Evolutionary conservation across 805 yeast genomes (phyloP).

Genomic region (Wickerhamiella spandovensis): DNA sequence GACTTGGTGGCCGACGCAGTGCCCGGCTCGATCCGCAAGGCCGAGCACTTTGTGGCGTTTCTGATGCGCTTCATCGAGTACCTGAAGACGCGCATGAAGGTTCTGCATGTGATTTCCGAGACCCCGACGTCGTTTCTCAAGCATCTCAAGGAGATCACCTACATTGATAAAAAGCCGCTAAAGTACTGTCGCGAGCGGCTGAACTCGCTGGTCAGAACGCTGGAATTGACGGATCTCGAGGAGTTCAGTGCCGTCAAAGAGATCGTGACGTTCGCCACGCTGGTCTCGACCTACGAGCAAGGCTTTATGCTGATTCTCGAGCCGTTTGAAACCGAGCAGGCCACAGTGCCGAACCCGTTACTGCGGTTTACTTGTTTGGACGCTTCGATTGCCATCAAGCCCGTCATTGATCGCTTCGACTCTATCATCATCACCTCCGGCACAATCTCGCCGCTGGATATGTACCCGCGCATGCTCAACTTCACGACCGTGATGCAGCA

Average conservation of each 20-base stretch:
- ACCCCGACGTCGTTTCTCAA: conserved; percentile 88
- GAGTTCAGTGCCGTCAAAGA: conserved; percentile 89
- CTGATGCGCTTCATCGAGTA: conserved; percentile 87
- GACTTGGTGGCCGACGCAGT: conserved; percentile 85
- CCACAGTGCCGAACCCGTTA: conserved; percentile 94
- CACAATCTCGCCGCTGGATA: conserved; percentile 93
- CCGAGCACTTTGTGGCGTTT: conserved; percentile 92
- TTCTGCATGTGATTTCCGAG: conserved; percentile 92
- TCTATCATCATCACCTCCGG: conserved; percentile 95
- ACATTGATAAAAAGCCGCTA: conserved; percentile 82
- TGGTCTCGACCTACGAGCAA: conserved; percentile 85
- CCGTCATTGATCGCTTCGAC: conserved; percentile 84
- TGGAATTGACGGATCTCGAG: conserved; percentile 78
- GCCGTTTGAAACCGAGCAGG: conserved; percentile 90
- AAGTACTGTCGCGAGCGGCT: conserved; percentile 86
- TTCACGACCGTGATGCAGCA: conserved; percentile 89
- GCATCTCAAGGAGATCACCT: conserved; percentile 86
- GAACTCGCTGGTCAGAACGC: conserved; percentile 74
- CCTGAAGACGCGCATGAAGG: conserved; percentile 93
- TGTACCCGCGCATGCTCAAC: conserved; percentile 95
- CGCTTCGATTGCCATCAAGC: conserved; percentile 95
- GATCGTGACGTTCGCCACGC: conserved; percentile 91
- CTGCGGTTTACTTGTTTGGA: conserved; percentile 87
- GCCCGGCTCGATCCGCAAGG: conserved; percentile 94
- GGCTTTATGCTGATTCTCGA: conserved; percentile 88